Conservation (phyloP, 495 filamentous ascomycete species). For the Penicillium mononematosum region DNA sequence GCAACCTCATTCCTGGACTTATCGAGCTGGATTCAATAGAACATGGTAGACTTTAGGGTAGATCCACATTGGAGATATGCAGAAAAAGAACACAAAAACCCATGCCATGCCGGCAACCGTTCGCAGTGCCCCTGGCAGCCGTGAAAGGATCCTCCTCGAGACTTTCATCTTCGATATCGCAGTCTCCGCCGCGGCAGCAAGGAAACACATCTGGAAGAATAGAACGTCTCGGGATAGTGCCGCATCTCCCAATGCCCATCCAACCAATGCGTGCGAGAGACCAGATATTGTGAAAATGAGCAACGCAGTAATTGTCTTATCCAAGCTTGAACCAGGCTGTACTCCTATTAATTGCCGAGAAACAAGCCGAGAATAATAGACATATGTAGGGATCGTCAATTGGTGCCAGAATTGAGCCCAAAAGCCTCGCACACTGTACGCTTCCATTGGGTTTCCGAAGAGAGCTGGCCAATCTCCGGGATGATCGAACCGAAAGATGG, state of each 20-base stretch:
- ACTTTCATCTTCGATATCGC: neutral
- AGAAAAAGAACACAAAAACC: neutral
- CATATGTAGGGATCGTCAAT: neutral
- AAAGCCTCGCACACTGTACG: slow-evolving; percentile 3
- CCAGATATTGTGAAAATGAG: slow-evolving; percentile 3
- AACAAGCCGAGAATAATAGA: neutral
- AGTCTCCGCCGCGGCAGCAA: neutral
- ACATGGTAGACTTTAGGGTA: neutral
- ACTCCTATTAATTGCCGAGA: neutral
- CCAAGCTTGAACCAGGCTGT: neutral
- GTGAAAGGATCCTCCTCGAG: neutral
- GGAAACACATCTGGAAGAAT: neutral
- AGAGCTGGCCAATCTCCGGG: slow-evolving; percentile 3
- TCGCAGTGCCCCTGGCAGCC: neutral
- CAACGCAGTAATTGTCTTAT: neutral
- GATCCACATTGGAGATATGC: neutral
- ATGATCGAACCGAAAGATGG: neutral
- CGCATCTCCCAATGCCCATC: neutral
- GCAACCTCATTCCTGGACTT: neutral
- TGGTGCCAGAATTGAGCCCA: slow-evolving; percentile 4
- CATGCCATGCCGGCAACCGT: neutral
- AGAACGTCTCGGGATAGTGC: neutral
- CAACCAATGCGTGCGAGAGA: slow-evolving; percentile 1
- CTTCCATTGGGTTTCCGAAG: neutral
- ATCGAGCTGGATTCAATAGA: neutral